Conservation (phyloP, 257 asterid species). For the Paulownia fortunei region DNA sequence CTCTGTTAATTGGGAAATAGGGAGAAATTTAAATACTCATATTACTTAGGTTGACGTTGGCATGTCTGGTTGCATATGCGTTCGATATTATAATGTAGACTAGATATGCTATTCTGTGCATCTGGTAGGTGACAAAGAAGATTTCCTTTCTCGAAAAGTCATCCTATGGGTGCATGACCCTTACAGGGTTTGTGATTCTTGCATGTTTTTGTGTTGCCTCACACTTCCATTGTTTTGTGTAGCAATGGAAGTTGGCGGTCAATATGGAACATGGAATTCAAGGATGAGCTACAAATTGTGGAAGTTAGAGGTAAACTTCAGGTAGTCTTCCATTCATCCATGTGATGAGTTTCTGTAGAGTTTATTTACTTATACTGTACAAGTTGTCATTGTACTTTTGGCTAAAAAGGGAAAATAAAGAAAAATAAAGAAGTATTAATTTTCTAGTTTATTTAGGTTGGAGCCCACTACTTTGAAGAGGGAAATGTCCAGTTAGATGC, state of each 20-base stretch:
- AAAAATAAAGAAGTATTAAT: slow-evolving; percentile 13
- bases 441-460: slow-evolving; percentile 63
- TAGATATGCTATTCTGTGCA: slow-evolving; percentile 9
- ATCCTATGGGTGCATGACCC: slow-evolving; percentile 10
- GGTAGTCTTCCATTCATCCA: slow-evolving; percentile 51
- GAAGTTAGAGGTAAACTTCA: slow-evolving; percentile 82
- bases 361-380: slow-evolving; percentile 5
- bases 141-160: slow-evolving; percentile 15
- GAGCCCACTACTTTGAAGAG: slow-evolving; percentile 98
- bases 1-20: not conserved
- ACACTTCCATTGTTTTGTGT: slow-evolving; percentile 33
- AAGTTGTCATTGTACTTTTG: slow-evolving; percentile 6
- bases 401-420: not conserved
- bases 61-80: not conserved
- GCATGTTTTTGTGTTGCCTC: slow-evolving; percentile 22
- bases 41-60: not conserved
- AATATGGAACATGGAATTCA: slow-evolving; percentile 74
- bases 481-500: slow-evolving; percentile 98
- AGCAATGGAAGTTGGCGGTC: slow-evolving; percentile 99
- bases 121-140: slow-evolving; percentile 11
- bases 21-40: not conserved
- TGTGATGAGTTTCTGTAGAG: slow-evolving; percentile 19
- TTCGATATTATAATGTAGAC: not conserved
- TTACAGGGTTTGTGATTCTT: slow-evolving; percentile 24
- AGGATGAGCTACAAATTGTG: slow-evolving; percentile 74